A percentile compares a stretch with the other conserved stretches of the same genome.
phyloP scores from a whole-genome alignment of 306 rosid species.

The Sphenostylis stenocarpa region DNA sequence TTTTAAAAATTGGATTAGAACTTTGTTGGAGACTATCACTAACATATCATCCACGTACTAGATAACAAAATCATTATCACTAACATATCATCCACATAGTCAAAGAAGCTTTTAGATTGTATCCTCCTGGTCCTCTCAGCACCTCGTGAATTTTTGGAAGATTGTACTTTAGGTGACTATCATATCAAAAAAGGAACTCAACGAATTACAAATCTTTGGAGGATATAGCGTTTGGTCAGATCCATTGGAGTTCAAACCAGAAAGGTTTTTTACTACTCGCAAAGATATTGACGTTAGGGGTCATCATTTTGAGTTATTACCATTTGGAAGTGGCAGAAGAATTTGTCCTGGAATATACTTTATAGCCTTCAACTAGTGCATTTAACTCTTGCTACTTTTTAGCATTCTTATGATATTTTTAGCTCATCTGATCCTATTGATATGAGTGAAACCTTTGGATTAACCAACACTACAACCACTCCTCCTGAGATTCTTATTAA shows the following conservation, averaged over 20 bases:
- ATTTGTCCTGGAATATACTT: background rate
- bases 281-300: slow-evolving; percentile 31
- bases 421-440: background rate
- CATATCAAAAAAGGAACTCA: background rate
- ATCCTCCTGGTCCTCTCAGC: background rate
- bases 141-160: background rate
- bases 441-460: no score
- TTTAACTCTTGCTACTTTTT: background rate
- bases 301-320: slow-evolving; percentile 26
- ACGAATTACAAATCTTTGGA: background rate
- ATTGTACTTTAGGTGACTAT: background rate
- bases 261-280: slow-evolving; percentile 34
- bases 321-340: slow-evolving; percentile 15
- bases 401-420: background rate
- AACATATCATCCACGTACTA: no score
- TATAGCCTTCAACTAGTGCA: background rate
- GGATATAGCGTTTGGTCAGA: background rate
- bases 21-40: no score
- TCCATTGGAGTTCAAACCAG: slow-evolving; percentile 15
- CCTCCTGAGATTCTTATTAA: no score
- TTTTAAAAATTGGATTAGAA: no score
- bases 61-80: no score
- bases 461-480: no score
- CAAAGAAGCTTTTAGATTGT: background rate
- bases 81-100: no score